phyloP scores from a whole-genome alignment of 148 eudicot genomes.

The Fagopyrum esculentum region DNA sequence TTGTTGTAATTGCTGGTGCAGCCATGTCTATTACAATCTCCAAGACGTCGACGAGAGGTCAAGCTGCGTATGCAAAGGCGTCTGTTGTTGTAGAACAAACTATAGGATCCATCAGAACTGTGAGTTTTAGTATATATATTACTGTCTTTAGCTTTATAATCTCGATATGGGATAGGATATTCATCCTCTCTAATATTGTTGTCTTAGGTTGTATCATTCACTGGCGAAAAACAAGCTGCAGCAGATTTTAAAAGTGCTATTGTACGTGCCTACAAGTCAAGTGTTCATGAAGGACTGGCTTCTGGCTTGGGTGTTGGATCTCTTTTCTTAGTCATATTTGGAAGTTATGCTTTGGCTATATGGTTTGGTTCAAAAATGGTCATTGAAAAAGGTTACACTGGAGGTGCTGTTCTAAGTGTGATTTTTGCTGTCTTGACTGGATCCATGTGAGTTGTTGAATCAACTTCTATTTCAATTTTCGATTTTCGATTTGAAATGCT shows the following conservation, averaged over 20 bases:
- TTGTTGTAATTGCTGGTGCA: conserved; percentile 49
- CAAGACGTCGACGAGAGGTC: conserved; percentile 55
- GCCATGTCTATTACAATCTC: conserved; percentile 36
- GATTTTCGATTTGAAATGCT: neutral
- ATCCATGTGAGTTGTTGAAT: conserved; percentile 39
- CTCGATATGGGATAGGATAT: too few relatives aligned
- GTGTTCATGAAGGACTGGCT: conserved; percentile 41
- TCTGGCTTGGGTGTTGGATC: conserved; percentile 47
- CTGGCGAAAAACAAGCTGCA: conserved; percentile 56
- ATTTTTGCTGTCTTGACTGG: conserved; percentile 50
- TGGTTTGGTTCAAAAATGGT: conserved; percentile 70
- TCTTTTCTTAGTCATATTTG: conserved; percentile 27
- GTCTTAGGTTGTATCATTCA: conserved; percentile 65
- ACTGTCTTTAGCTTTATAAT: conserved; percentile 9
- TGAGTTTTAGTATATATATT: conserved; percentile 22
- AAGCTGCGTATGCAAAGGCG: conserved; percentile 69
- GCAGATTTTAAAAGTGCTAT: conserved; percentile 36
- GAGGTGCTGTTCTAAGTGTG: conserved; percentile 48
- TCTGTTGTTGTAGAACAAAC: conserved; percentile 74
- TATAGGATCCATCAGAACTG: conserved; percentile 81
- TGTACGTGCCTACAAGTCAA: conserved; percentile 34
- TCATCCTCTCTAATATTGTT: neutral
- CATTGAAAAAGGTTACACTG: conserved; percentile 38
- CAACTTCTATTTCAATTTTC: neutral
- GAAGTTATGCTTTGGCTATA: conserved; percentile 46